Conservation (phyloP, 176 grass and related monocot genomes). For the Alloteropsis semialata region DNA sequence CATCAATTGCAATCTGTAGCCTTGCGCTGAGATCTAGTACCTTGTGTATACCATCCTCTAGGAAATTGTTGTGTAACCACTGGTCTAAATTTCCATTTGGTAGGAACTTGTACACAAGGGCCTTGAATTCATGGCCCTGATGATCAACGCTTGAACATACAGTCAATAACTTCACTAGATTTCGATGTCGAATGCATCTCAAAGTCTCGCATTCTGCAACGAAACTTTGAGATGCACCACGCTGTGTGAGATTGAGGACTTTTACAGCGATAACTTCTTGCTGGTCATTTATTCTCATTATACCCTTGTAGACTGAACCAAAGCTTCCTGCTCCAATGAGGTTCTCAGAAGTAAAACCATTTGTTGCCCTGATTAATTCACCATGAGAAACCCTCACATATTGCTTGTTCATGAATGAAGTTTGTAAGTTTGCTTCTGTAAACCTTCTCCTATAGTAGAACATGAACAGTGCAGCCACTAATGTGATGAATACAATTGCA, state of each 20-base stretch:
- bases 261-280: neutral
- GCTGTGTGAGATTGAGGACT: neutral
- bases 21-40: neutral
- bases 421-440: too few relatives aligned
- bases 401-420: too few relatives aligned
- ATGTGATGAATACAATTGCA: neutral
- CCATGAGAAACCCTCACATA: constrained; percentile 7
- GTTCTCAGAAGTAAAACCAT: constrained; percentile 8
- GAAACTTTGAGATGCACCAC: constrained; percentile 7
- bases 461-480: neutral
- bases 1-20: neutral
- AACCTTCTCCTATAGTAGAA: too few relatives aligned
- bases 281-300: neutral
- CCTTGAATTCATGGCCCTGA: neutral
- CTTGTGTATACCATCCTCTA: neutral
- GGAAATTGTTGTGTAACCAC: neutral
- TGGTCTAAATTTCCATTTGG: constrained; percentile 19
- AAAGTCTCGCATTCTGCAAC: constrained; percentile 21
- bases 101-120: constrained; percentile 13
- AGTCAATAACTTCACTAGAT: constrained; percentile 23
- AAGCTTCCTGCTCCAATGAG: constrained; percentile 3
- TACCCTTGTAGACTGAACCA: constrained; percentile 23
- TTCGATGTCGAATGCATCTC: neutral
- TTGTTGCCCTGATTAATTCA: constrained; percentile 19
- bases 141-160: constrained; percentile 19